Base-by-base conservation (phyloP, 306 rosid genomes). In the Vigna nakashimae region DNA sequence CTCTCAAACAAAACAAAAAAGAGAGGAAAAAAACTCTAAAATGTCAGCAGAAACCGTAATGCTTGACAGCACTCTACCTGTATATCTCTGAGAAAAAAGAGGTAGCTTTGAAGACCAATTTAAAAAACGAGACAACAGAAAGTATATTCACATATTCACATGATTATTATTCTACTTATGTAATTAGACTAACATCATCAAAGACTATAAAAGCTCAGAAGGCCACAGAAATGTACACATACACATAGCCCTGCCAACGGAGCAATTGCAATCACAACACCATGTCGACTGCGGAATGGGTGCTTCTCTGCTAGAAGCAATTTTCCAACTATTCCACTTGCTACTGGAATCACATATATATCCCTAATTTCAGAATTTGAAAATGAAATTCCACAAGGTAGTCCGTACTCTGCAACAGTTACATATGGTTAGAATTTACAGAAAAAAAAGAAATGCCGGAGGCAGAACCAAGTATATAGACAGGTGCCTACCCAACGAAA, bases 231-330 rank as follows among this genome's bases (percentile, higher is more conserved):
- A 46, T n/a, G 18, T 79, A 43, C 48, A 87, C 98, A 77, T 88
- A 93, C 98, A 82, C 78, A 81, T 53, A 85, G 82, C 57, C 96
- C 96, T 9, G 96, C 96, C 83, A 93, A 79, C 77, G 96, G 96
- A 52, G 93, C 93, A 81, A 93, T 85, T 9, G 96, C 94, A 71
- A 93, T 89, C 62, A 93, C 94, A 57, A 91, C 88, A 53, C 98
- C 98, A 67, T 92, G 89, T 49, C 88, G 88, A 87, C 96, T 85
- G 26, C 89, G 88, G 77, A 93, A 93, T 73, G 98, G 96, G 79
- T 89, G 96, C 80, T 91, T 93, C 90, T 93, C 96, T 3, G 85
- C 72, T 18, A 93, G 98, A 77, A 93, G 89, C 77, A 91, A 71
- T 59, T 90, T 89, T 59, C 98, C 96, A 26, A 43, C 50, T 53